phyloP scores from a whole-genome alignment of 2,329 filamentous ascomycete species.

The Botrytis elliptica region DNA sequence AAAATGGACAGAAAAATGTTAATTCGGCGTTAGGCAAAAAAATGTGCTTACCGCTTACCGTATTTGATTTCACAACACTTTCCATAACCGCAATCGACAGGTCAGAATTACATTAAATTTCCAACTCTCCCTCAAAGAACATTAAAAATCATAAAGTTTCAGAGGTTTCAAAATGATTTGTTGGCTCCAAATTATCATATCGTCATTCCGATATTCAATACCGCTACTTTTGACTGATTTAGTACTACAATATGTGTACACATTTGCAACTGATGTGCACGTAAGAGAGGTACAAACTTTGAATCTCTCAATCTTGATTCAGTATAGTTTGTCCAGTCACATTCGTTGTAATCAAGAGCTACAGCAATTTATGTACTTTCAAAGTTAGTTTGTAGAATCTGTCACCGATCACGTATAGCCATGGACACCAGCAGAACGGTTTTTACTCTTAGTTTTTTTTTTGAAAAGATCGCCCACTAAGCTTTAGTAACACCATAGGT shows the following conservation, averaged over 20 bases:
- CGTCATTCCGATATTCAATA: neutral
- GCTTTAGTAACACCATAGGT: neutral
- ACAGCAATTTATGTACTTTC: neutral
- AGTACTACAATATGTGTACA: too few relatives aligned
- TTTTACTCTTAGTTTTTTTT: neutral
- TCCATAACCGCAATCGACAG: neutral
- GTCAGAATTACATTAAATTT: neutral
- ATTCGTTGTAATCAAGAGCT: neutral
- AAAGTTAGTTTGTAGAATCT: neutral
- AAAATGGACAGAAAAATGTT: neutral
- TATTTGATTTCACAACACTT: constrained; percentile 10
- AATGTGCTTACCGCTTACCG: constrained; percentile 2
- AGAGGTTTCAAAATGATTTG: neutral
- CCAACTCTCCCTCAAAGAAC: neutral
- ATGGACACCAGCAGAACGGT: neutral
- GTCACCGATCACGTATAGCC: neutral
- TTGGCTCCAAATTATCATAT: neutral
- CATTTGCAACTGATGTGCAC: neutral
- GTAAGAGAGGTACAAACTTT: neutral
- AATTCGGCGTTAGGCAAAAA: neutral
- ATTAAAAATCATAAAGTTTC: neutral
- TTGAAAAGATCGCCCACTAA: neutral
- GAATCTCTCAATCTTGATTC: neutral
- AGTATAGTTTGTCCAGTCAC: neutral
- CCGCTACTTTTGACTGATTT: neutral